Evolutionary conservation across 1,139 yeast genomes (phyloP).

Genomic region (Yarrowia galli): DNA sequence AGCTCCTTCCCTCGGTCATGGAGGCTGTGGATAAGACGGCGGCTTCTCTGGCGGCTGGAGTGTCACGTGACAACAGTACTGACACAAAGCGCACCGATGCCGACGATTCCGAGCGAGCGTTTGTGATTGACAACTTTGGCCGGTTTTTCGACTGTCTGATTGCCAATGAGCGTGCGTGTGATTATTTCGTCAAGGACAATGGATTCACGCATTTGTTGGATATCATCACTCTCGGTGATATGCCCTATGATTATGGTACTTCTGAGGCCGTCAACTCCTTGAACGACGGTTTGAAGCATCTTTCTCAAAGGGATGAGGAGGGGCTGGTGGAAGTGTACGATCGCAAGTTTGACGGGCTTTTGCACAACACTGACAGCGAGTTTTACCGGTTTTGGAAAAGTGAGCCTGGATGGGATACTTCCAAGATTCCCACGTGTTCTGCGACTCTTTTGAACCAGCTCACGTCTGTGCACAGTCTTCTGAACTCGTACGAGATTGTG

Average conservation of each 20-base stretch:
- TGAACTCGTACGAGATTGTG: constrained; percentile 29
- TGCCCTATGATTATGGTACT: constrained; percentile 52
- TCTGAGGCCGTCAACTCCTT: constrained; percentile 48
- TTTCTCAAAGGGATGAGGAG: constrained; percentile 44
- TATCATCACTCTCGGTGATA: constrained; percentile 46
- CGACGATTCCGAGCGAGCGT: constrained; percentile 35
- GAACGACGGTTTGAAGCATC: constrained; percentile 45
- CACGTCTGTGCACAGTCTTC: constrained; percentile 29
- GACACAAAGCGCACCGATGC: constrained; percentile 21
- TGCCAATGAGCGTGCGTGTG: constrained; percentile 47
- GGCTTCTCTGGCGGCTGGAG: constrained; percentile 17
- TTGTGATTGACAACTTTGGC: constrained; percentile 45
- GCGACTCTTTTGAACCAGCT: constrained; percentile 16
- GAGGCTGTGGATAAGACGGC: constrained; percentile 35
- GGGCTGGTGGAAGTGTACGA: constrained; percentile 24
- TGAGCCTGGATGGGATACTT: constrained; percentile 31
- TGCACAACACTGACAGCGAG: constrained; percentile 12
- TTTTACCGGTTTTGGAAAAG: constrained; percentile 33
- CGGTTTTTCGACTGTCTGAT: constrained; percentile 50
- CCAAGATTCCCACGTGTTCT: constrained; percentile 14
- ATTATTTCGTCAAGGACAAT: constrained; percentile 46
- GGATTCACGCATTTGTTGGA: constrained; percentile 47
- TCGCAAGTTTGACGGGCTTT: constrained; percentile 4
- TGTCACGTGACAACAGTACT: neutral
- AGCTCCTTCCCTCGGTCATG: constrained; percentile 30